These are phyloP conservation scores for Monilinia laxa DNA, from an alignment of 2,329 filamentous ascomycete genomes.

Conservation along the genomic window DNA sequence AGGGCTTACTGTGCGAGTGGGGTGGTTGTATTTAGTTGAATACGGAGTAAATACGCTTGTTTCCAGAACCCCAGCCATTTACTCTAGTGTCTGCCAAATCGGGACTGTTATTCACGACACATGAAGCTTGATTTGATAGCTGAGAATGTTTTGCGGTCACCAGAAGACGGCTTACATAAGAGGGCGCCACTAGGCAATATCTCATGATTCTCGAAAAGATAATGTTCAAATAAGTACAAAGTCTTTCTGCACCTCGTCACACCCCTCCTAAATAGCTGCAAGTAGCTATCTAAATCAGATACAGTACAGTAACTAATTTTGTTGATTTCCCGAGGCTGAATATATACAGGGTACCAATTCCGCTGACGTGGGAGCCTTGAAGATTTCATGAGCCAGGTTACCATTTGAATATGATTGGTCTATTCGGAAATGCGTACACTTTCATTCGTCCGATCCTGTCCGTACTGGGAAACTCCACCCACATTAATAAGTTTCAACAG, in stretches of 20 bases:
- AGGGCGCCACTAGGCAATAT: constrained; percentile 5
- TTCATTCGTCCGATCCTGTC: background rate
- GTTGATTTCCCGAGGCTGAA: constrained; percentile 12
- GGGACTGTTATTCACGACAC: background rate
- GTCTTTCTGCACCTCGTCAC: constrained; percentile 2
- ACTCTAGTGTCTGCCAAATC: background rate
- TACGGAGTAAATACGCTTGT: background rate
- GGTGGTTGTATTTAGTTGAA: background rate
- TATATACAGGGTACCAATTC: background rate
- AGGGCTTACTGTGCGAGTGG: constrained; percentile 2
- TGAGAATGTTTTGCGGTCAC: background rate
- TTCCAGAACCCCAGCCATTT: background rate
- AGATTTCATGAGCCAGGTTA: background rate
- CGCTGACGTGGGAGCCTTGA: constrained; percentile 18
- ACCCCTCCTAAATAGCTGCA: background rate
- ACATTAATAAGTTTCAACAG: background rate
- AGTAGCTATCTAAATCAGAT: constrained; percentile 3
- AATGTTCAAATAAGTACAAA: background rate
- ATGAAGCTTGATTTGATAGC: background rate
- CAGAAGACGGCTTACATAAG: background rate
- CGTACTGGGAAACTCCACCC: background rate
- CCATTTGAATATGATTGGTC: background rate
- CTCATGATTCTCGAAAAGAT: background rate
- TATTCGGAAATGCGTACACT: background rate
- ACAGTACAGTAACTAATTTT: background rate